A percentile compares a stretch with the other conserved stretches of the same genome.
Conservation (phyloP, 257 asterid species). For the Scutellaria galericulata region DNA sequence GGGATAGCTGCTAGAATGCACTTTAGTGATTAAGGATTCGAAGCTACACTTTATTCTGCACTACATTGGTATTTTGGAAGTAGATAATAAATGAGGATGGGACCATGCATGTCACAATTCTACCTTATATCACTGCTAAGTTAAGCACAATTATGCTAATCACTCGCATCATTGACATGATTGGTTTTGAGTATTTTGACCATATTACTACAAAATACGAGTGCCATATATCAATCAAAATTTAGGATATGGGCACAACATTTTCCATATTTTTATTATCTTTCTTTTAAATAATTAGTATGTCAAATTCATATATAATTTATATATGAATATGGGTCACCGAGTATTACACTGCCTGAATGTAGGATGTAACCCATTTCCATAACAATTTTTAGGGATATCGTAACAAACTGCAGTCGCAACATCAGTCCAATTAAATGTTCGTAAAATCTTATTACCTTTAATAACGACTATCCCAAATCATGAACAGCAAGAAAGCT, state of each 20-base stretch:
- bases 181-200: conserved; percentile 33
- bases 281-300: neutral
- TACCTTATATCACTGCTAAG: conserved; percentile 5
- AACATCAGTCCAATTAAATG: too few species aligned
- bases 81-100: conserved; percentile 30
- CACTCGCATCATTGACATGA: conserved; percentile 33
- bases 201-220: too few species aligned
- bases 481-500: neutral
- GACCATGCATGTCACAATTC: conserved; percentile 33
- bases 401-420: too few species aligned
- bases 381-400: too few species aligned
- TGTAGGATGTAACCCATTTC: too few species aligned
- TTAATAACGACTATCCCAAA: neutral
- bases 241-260: neutral
- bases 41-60: conserved; percentile 14
- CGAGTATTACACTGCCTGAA: too few species aligned
- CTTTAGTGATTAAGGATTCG: conserved; percentile 33
- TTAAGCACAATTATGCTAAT: conserved; percentile 5
- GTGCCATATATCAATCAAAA: too few species aligned
- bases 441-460: neutral
- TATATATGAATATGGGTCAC: too few species aligned
- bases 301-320: neutral
- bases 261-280: neutral
- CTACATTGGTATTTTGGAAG: neutral
- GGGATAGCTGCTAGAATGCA: conserved; percentile 39